These are phyloP conservation scores for Sclerotinia nivalis DNA, from an alignment of 2,329 filamentous ascomycete species.

Conservation along the genomic window DNA sequence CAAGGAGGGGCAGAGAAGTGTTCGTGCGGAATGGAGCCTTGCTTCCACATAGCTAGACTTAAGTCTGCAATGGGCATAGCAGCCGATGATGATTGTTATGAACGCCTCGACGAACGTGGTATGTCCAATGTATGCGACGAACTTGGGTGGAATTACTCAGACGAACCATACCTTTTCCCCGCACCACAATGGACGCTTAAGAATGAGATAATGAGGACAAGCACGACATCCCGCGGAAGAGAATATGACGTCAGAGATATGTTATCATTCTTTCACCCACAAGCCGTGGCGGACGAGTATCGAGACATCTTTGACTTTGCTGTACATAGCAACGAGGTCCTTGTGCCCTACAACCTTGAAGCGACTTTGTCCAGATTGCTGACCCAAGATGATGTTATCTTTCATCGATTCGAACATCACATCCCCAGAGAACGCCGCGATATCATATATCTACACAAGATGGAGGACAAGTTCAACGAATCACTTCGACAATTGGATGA, in stretches of 20 bases:
- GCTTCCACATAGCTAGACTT: constrained; percentile 29
- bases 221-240: constrained; percentile 24
- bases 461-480: constrained; percentile 30
- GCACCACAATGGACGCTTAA: constrained; percentile 35
- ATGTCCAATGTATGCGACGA: constrained; percentile 36
- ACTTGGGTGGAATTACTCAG: constrained; percentile 36
- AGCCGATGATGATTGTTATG: constrained; percentile 27
- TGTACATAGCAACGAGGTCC: constrained; percentile 28
- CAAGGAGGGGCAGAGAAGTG: constrained; percentile 29
- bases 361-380: constrained; percentile 36
- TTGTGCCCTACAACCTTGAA: constrained; percentile 34
- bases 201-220: constrained; percentile 27
- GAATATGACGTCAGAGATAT: constrained; percentile 35
- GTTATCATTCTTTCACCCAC: constrained; percentile 35
- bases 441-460: constrained; percentile 35
- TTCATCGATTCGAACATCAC: constrained; percentile 33
- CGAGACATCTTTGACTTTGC: constrained; percentile 35
- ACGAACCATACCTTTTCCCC: constrained; percentile 28
- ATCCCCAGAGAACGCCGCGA: constrained; percentile 34
- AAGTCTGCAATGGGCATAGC: constrained; percentile 20
- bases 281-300: constrained; percentile 32
- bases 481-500: constrained; percentile 31
- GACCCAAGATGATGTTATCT: constrained; percentile 34
- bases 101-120: constrained; percentile 32
- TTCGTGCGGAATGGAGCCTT: constrained; percentile 30